Percentiles rank a stretch among this genome's conserved stretches.
These are phyloP conservation scores for Leishmania arabica DNA, from an alignment of 208 protist genomes.

Conservation along the genomic window DNA sequence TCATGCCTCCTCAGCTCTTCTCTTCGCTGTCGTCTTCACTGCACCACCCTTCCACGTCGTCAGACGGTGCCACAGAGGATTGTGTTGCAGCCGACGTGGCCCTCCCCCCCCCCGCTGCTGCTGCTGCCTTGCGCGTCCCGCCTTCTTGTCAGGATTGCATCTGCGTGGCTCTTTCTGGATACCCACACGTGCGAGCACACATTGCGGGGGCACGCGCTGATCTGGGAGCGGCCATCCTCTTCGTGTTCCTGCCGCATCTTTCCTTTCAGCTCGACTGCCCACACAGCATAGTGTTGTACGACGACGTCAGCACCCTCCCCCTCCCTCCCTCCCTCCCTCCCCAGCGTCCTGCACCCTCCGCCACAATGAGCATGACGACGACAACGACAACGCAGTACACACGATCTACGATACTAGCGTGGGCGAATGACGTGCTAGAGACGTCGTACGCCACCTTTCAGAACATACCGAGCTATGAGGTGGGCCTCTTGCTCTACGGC, in stretches of 20 bases:
- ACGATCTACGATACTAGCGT: constrained; percentile 60
- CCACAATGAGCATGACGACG: not conserved
- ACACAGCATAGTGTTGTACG: not conserved
- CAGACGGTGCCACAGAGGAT: not conserved
- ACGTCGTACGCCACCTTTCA: constrained; percentile 44
- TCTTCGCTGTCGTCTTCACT: not conserved
- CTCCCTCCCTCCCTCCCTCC: not conserved
- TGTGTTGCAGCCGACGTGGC: not conserved
- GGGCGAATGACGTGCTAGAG: constrained; percentile 55
- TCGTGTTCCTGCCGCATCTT: not conserved
- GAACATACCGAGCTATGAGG: constrained; percentile 58
- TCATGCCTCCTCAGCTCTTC: not conserved
- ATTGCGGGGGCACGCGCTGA: too few species aligned
- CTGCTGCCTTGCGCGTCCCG: too few species aligned
- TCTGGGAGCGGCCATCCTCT: not conserved
- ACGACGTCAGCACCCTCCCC: not conserved
- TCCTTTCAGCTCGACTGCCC: not conserved
- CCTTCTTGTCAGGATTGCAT: too few species aligned
- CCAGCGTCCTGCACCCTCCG: not conserved
- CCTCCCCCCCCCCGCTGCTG: too few species aligned
- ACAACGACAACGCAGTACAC: constrained; percentile 20
- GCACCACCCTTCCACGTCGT: not conserved
- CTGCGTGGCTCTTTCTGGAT: too few species aligned
- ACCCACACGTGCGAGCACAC: not conserved
- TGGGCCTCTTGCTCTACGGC: constrained; percentile 75